A percentile compares a stretch with the other conserved stretches of the same genome.
phyloP scores from a whole-genome alignment of 2,329 filamentous ascomycete species.

The Alternaria novae-zelandiae region DNA sequence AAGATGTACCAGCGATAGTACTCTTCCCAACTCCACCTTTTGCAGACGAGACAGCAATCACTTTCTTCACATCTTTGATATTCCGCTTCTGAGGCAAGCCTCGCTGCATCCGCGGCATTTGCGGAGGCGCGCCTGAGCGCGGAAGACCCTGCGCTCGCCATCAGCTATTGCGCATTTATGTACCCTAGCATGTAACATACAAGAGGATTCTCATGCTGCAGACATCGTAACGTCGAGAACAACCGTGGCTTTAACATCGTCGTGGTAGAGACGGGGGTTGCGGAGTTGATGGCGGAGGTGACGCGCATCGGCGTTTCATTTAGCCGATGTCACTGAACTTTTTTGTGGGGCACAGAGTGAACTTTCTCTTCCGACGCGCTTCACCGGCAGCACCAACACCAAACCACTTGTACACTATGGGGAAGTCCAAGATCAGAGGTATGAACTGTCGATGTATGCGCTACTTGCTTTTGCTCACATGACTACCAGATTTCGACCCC shows the following conservation, averaged over 20 bases:
- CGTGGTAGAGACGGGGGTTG: constrained; percentile 7
- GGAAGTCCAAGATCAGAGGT: constrained; percentile 43
- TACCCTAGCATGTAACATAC: constrained; percentile 55
- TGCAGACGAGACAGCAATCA: constrained; percentile 96
- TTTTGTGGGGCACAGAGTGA: constrained; percentile 37
- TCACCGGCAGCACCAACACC: constrained; percentile 1
- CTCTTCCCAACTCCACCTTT: constrained; percentile 99
- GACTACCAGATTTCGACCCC: constrained; percentile 74
- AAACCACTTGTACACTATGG: constrained; percentile 26
- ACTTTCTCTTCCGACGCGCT: constrained; percentile 16
- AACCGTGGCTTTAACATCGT: constrained; percentile 52
- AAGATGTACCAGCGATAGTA: constrained; percentile 75
- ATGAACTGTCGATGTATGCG: background rate
- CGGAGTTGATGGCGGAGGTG: constrained; percentile 34
- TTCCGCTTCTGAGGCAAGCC: constrained; percentile 80
- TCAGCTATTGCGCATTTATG: constrained; percentile 6
- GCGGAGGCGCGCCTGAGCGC: constrained; percentile 69
- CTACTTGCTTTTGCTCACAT: background rate
- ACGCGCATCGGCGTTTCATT: constrained; percentile 25
- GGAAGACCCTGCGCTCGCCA: constrained; percentile 73
- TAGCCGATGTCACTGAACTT: constrained; percentile 30
- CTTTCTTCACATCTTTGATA: constrained; percentile 84
- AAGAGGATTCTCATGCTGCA: constrained; percentile 86
- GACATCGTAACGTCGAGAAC: constrained; percentile 59
- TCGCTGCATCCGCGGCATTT: constrained; percentile 76